Conservation (phyloP, 2,329 filamentous ascomycete species). For the Domatiomyces catenatus region DNA sequence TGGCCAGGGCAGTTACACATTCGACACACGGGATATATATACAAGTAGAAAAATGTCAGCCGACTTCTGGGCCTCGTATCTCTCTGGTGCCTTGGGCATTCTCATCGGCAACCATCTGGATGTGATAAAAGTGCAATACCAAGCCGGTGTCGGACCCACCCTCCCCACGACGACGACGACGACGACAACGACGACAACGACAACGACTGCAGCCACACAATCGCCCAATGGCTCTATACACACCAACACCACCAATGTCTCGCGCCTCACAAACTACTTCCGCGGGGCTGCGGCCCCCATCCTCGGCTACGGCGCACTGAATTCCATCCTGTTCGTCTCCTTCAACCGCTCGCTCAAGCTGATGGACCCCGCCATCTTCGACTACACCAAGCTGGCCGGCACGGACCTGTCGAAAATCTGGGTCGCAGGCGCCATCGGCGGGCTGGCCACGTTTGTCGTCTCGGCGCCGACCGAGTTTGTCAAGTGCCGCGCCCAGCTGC, state of each 20-base stretch:
- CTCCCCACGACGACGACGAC: background rate
- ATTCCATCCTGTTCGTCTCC: constrained; percentile 74
- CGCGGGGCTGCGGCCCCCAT: constrained; percentile 69
- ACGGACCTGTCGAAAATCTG: constrained; percentile 52
- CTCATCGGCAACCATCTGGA: constrained; percentile 79
- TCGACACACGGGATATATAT: background rate
- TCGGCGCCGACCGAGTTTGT: constrained; percentile 81
- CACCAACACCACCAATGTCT: background rate
- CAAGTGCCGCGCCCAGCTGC: constrained; percentile 76
- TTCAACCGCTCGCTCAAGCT: constrained; percentile 70
- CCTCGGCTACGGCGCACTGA: constrained; percentile 77
- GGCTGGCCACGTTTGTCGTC: constrained; percentile 70
- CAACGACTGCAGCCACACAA: background rate
- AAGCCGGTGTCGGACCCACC: constrained; percentile 38
- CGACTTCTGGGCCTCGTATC: constrained; percentile 88
- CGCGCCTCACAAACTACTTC: constrained; percentile 2
- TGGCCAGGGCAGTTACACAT: no score
- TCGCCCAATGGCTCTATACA: background rate
- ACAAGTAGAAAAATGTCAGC: constrained; percentile 46
- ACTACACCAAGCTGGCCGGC: constrained; percentile 29
- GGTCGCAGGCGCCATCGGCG: constrained; percentile 64
- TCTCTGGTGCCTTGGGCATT: constrained; percentile 73
- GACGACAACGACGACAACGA: no score
- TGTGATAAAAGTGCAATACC: constrained; percentile 63
- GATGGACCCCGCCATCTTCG: constrained; percentile 33